A percentile compares a stretch with the other conserved stretches of the same genome.
phyloP scores from a whole-genome alignment of 2,329 filamentous ascomycete species.

The Septoria petroselini region DNA sequence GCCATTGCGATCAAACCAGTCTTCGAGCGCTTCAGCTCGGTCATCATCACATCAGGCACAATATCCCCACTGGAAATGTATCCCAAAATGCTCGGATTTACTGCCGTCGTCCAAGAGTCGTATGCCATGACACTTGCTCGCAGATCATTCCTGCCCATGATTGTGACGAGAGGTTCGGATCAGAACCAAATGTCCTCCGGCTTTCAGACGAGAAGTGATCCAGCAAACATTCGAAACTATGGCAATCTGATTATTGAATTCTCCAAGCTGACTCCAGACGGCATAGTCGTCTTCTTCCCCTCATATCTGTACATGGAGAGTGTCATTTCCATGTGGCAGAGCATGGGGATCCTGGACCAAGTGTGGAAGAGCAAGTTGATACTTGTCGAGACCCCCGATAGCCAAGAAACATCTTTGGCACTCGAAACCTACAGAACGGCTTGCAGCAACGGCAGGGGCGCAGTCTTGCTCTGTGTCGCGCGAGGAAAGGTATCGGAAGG shows the following conservation, averaged over 20 bases:
- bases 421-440: conserved; percentile 96
- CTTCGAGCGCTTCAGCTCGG: conserved; percentile 94
- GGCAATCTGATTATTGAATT: conserved; percentile 92
- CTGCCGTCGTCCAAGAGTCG: conserved; percentile 89
- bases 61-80: conserved; percentile 98
- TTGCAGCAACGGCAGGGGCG: conserved; percentile 93
- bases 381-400: conserved; percentile 93
- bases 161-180: conserved; percentile 91
- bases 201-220: conserved; percentile 93
- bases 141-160: conserved; percentile 95
- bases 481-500: conserved; percentile 96
- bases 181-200: conserved; percentile 89
- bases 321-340: conserved; percentile 99
- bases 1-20: conserved; percentile 98
- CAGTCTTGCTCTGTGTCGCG: conserved; percentile 89
- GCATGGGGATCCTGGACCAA: conserved; percentile 94
- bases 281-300: conserved; percentile 98
- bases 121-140: conserved; percentile 95
- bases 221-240: conserved; percentile 95
- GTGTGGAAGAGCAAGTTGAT: conserved; percentile 99
- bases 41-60: conserved; percentile 97
- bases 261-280: conserved; percentile 91
- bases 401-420: conserved; percentile 92
- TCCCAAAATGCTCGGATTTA: conserved; percentile 95
- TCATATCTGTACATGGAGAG: conserved; percentile 99